Evolutionary conservation across 495 filamentous ascomycete genomes (phyloP).

Genomic region (Melanomma pulvis-pyrius): DNA sequence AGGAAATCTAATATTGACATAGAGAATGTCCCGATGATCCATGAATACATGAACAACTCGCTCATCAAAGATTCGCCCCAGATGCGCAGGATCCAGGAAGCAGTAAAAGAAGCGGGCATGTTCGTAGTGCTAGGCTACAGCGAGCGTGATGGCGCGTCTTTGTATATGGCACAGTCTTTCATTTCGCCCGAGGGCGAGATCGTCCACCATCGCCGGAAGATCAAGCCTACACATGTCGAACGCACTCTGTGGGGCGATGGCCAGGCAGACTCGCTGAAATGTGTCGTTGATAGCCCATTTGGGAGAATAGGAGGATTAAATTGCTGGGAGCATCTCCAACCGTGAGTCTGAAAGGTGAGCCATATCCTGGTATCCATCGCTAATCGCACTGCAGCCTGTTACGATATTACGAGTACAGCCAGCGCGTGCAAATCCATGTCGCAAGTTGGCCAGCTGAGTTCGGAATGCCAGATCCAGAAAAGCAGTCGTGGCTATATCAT

Average conservation of each 20-base stretch:
- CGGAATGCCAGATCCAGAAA: conserved; percentile 38
- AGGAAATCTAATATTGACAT: neutral
- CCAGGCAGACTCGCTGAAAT: conserved; percentile 37
- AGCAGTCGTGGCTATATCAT: conserved; percentile 39
- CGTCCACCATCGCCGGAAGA: conserved; percentile 30
- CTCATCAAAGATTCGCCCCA: conserved; percentile 40
- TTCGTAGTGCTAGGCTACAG: conserved; percentile 34
- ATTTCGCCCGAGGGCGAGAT: conserved; percentile 32
- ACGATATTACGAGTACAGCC: conserved; percentile 43
- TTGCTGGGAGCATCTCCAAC: conserved; percentile 47
- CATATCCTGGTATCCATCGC: neutral
- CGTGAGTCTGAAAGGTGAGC: conserved; percentile 14
- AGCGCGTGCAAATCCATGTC: conserved; percentile 47
- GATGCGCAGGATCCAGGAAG: conserved; percentile 42
- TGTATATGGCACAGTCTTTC: conserved; percentile 34
- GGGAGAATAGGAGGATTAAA: conserved; percentile 40
- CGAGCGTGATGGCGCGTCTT: conserved; percentile 18
- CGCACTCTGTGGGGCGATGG: conserved; percentile 27
- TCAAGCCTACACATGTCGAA: conserved; percentile 36
- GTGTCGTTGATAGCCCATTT: conserved; percentile 38
- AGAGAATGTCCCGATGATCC: conserved; percentile 30
- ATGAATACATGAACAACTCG: conserved; percentile 43
- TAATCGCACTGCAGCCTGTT: conserved; percentile 31
- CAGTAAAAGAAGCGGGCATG: conserved; percentile 38
- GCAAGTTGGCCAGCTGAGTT: conserved; percentile 42